Base-by-base conservation (phyloP, 164 flowering plant species). In the Aristolochia fimbriata region DNA sequence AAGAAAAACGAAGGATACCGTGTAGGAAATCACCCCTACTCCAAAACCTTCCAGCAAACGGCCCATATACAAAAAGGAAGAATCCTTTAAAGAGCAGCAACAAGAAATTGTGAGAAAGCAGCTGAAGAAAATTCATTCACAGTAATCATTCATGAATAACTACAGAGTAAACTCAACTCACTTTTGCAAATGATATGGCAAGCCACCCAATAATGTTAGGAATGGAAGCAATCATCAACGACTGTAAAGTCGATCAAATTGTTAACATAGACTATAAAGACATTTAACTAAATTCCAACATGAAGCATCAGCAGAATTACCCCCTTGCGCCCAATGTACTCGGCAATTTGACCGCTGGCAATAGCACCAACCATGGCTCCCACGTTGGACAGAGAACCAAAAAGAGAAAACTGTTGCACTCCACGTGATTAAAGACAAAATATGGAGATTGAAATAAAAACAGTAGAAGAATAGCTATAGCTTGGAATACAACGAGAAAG, bases 201-300 rank as follows among this genome's bases (percentile, higher is more conserved):
- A 85, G 86, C 91, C 91, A 85, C 13, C 91, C 91, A n/a, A 85
- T 81, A 53, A 85, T 78, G 62, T 85, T 85, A n/a, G 91, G 91
- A 51, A 85, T 80, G 8, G 91, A 56, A 48, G 91, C 88, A 21
- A 85, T 83, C 88, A 83, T 83, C 64, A 85, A 66, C 8, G 91
- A 81, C 91, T 85, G 78, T 64, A 71, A 16, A 50, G 21, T 22
- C 6, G 22, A 17, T 19, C 22, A n/a, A 9, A 50, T 50, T 50
- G 22, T 37, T 37, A 33, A 21, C 13, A 37, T n/a, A 9, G 23
- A 15, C 60, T 20, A 21, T 17, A 31, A 57, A 20, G 15, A 20
- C 12, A 7, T 16, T n/a, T 19, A 20, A 1, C 8, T 15, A 37
- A 33, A 19, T 23, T 24, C n/a, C 6, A 50, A 16, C 14, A 12